Percentiles rank a stretch among this genome's conserved stretches.
Evolutionary conservation across 2,329 filamentous ascomycete species (phyloP).

Genomic region (Paecilomyces sp.): DNA sequence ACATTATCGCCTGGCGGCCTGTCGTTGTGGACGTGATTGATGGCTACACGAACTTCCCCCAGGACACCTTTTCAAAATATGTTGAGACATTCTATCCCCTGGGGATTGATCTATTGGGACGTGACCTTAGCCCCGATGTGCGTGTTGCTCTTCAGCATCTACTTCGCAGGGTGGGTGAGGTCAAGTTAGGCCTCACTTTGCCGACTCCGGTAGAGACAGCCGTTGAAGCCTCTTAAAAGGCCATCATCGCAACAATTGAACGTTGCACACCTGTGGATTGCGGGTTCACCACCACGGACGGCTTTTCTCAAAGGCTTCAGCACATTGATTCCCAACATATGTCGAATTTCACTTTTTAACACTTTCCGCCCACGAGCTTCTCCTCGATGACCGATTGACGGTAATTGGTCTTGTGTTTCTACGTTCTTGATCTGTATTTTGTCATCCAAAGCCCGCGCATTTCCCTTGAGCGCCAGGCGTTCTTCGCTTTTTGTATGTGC

Average conservation of each 20-base stretch:
- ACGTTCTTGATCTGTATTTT: slow-evolving; percentile 1
- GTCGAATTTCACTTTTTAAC: slow-evolving; percentile 4
- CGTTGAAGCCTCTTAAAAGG: slow-evolving; percentile 22
- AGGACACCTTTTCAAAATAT: slow-evolving; percentile 70
- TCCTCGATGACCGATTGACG: slow-evolving; percentile 1
- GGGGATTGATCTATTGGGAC: slow-evolving; percentile 70
- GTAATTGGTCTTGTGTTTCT: not conserved
- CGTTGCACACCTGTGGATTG: slow-evolving; percentile 20
- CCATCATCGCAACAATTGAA: slow-evolving; percentile 25
- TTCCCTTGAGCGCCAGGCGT: not conserved
- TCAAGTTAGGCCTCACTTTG: slow-evolving; percentile 44
- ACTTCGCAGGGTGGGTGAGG: slow-evolving; percentile 75
- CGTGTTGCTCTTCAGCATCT: slow-evolving; percentile 70
- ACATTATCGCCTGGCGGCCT: slow-evolving; percentile 93
- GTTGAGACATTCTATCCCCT: slow-evolving; percentile 80
- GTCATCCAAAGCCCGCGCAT: not conserved
- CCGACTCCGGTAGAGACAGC: slow-evolving; percentile 18
- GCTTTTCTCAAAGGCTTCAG: not conserved
- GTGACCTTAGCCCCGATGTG: slow-evolving; percentile 74
- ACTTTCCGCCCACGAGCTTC: slow-evolving; percentile 2
- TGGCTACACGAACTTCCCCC: slow-evolving; percentile 78
- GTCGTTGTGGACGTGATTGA: slow-evolving; percentile 96
- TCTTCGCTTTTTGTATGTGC: not conserved
- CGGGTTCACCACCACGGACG: slow-evolving; percentile 8
- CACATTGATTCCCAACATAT: slow-evolving; percentile 8